A percentile compares a stretch with the other conserved stretches of the same genome.
phyloP scores from a whole-genome alignment of 805 yeast genomes.

The Metschnikowia vanudenii region DNA sequence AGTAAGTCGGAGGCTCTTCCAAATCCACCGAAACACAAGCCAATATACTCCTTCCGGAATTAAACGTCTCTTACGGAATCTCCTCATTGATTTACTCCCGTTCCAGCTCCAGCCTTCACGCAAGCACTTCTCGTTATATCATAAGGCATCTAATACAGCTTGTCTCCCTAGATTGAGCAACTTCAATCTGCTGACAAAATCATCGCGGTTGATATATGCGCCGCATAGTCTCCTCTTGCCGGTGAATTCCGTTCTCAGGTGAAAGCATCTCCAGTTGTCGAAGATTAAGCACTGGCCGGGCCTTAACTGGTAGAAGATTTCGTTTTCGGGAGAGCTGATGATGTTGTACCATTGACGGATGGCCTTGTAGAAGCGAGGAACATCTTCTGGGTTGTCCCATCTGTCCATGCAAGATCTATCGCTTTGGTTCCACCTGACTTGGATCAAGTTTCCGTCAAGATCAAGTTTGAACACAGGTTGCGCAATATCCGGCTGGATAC shows the following conservation, averaged over 20 bases:
- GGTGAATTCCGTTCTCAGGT: constrained; percentile 62
- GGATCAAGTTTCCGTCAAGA: constrained; percentile 50
- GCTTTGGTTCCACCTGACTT: constrained; percentile 69
- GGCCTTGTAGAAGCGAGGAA: constrained; percentile 55
- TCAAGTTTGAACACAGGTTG: constrained; percentile 60
- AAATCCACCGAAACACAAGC: no score
- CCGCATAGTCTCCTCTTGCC: constrained; percentile 73
- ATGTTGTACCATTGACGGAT: constrained; percentile 55
- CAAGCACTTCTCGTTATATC: neutral
- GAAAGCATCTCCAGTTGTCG: constrained; percentile 73
- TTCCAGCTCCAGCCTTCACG: no score
- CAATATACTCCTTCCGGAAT: no score
- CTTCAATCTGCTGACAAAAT: constrained; percentile 47
- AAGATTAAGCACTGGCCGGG: constrained; percentile 69
- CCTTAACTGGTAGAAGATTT: constrained; percentile 50
- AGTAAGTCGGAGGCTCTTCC: no score
- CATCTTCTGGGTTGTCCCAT: constrained; percentile 48
- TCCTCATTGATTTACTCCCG: no score
- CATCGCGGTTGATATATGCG: constrained; percentile 68
- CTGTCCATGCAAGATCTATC: constrained; percentile 62
- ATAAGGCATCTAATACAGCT: constrained; percentile 39
- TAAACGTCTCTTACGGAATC: no score
- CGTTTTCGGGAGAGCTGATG: constrained; percentile 49
- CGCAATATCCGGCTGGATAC: constrained; percentile 56
- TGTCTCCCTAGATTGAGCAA: constrained; percentile 49